A percentile compares a stretch with the other conserved stretches of the same genome.
Evolutionary conservation across 495 filamentous ascomycete species (phyloP).

Genomic region (Wilcoxina mikolae): DNA sequence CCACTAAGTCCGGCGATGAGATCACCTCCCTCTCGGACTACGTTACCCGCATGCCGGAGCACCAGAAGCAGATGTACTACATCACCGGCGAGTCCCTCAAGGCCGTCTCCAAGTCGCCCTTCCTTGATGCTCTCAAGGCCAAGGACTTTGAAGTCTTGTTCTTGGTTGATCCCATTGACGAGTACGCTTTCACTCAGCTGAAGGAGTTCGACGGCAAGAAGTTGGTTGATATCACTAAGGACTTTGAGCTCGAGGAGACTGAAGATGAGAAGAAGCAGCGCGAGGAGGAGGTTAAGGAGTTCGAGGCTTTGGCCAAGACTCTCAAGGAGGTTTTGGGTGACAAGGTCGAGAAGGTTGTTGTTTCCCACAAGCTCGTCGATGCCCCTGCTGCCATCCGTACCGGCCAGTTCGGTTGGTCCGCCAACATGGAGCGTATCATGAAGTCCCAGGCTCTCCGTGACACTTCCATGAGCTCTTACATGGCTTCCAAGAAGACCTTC

Average conservation of each 20-base stretch:
- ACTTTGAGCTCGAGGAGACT: conserved; percentile 99
- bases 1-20: conserved; percentile 96
- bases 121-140: conserved; percentile 97
- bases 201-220: conserved; percentile 99
- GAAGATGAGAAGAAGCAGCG: conserved; percentile 97
- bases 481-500: conserved; percentile 99
- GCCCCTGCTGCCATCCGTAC: conserved; percentile 97
- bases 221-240: conserved; percentile 99
- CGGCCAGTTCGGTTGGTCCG: conserved; percentile 98
- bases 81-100: conserved; percentile 99
- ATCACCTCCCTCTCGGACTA: conserved; percentile 89
- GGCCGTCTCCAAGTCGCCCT: conserved; percentile 93
- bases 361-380: conserved; percentile 92
- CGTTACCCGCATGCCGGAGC: conserved; percentile 94
- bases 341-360: conserved; percentile 99
- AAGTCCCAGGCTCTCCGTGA: conserved; percentile 99
- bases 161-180: conserved; percentile 97
- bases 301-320: conserved; percentile 77
- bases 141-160: conserved; percentile 99
- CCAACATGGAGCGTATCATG: conserved; percentile 99
- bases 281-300: conserved; percentile 96
- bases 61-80: conserved; percentile 99
- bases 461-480: conserved; percentile 98
- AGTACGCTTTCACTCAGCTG: conserved; percentile 99
- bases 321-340: conserved; percentile 98